phyloP scores from a whole-genome alignment of 495 filamentous ascomycete species.

The Thozetella sp. region DNA sequence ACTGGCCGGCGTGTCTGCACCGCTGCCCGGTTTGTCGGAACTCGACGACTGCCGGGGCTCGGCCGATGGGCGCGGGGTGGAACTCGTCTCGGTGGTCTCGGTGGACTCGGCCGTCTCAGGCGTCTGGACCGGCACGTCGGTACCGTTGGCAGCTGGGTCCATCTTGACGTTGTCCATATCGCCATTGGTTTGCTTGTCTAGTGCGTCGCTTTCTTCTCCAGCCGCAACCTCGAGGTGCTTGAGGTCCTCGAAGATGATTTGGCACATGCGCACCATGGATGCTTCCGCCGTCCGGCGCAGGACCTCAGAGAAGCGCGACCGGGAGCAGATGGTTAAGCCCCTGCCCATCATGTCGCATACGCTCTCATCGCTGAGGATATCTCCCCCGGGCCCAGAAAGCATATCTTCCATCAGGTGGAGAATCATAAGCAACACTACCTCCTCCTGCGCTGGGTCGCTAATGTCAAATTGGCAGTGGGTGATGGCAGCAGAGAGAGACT shows the following conservation, averaged over 20 bases:
- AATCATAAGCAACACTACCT: constrained; percentile 91
- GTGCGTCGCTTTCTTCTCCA: constrained; percentile 56
- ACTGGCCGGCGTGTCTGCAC: constrained; percentile 16
- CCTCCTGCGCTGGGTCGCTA: constrained; percentile 90
- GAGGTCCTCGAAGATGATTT: constrained; percentile 91
- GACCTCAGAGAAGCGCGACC: constrained; percentile 87
- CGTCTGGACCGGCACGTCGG: constrained; percentile 37
- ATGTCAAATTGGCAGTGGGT: constrained; percentile 98
- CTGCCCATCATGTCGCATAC: constrained; percentile 99
- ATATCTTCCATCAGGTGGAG: constrained; percentile 98
- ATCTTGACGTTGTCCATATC: constrained; percentile 81
- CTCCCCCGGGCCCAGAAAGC: constrained; percentile 89
- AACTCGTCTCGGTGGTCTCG: constrained; percentile 31
- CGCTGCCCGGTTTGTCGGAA: constrained; percentile 32
- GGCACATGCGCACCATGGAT: constrained; percentile 98
- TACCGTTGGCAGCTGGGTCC: constrained; percentile 84
- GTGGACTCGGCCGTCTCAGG: constrained; percentile 39
- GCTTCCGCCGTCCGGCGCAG: constrained; percentile 91
- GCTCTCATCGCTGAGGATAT: constrained; percentile 91
- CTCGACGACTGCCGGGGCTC: constrained; percentile 49
- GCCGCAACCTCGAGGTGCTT: constrained; percentile 80
- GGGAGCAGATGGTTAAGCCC: constrained; percentile 95
- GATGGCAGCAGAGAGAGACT: constrained; percentile 89
- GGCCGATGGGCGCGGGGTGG: constrained; percentile 27
- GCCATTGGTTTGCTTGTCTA: constrained; percentile 63